Percentiles rank a stretch among this genome's conserved stretches.
phyloP scores from a whole-genome alignment of 2,329 filamentous ascomycete genomes.

The Aureobasidium sp. region DNA sequence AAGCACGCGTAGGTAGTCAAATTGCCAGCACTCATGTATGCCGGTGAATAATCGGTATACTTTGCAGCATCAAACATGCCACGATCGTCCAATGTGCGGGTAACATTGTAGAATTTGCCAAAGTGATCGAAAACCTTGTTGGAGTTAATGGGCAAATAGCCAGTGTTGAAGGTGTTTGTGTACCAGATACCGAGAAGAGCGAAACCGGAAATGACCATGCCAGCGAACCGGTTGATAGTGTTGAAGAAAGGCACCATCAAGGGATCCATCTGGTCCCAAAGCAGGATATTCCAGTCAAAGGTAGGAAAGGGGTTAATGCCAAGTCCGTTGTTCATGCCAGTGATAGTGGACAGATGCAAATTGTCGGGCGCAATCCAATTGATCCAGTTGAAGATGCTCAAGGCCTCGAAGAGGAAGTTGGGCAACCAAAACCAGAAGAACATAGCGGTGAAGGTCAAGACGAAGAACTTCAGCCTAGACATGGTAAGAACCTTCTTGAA shows the following conservation, averaged over 20 bases:
- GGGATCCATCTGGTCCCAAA: background rate
- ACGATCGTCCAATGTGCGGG: background rate
- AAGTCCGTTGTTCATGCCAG: constrained; percentile 3
- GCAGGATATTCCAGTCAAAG: constrained; percentile 4
- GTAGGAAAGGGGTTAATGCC: constrained; percentile 4
- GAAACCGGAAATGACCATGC: background rate
- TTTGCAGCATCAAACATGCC: background rate
- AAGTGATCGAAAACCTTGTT: constrained; percentile 5
- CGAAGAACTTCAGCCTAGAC: constrained; percentile 75
- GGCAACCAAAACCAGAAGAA: constrained; percentile 81
- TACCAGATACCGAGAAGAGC: constrained; percentile 51
- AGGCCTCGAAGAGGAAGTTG: constrained; percentile 70
- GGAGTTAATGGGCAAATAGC: constrained; percentile 59
- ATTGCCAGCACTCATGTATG: background rate
- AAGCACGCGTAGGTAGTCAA: background rate
- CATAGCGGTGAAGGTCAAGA: constrained; percentile 55
- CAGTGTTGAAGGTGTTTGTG: constrained; percentile 68
- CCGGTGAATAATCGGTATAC: constrained; percentile 1
- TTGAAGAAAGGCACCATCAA: constrained; percentile 9
- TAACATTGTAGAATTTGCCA: constrained; percentile 9
- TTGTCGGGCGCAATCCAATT: constrained; percentile 73
- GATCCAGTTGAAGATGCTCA: constrained; percentile 81
- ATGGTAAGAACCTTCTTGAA: constrained; percentile 53
- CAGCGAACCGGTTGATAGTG: background rate
- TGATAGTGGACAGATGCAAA: background rate